Percentiles rank a stretch among this genome's conserved stretches.
These are phyloP conservation scores for Leonotis leonurus DNA, from an alignment of 257 asterid genomes.

Conservation along the genomic window DNA sequence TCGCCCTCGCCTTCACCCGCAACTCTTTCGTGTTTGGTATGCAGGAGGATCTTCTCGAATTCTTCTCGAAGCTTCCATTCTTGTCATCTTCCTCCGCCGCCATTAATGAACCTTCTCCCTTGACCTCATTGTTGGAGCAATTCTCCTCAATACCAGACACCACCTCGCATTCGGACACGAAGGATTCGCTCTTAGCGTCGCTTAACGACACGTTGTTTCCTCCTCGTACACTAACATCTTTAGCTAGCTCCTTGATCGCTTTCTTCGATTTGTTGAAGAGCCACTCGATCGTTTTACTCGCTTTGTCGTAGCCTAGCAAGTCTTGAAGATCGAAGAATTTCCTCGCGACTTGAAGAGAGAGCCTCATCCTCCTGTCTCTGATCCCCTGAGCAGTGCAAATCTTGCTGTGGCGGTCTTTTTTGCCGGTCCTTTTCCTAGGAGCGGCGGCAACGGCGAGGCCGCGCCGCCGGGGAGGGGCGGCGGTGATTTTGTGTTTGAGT, in stretches of 20 bases:
- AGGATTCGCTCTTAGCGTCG: conserved; percentile 31
- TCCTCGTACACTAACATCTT: neutral
- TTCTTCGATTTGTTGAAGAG: neutral
- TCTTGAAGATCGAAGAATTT: too few species aligned
- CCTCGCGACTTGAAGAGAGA: too few species aligned
- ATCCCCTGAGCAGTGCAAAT: too few species aligned
- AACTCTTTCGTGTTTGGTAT: conserved; percentile 25
- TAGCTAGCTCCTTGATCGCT: conserved; percentile 44
- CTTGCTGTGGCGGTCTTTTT: too few species aligned
- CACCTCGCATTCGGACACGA: conserved; percentile 40
- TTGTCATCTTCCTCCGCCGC: neutral
- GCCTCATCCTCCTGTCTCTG: too few species aligned
- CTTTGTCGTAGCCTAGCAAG: too few species aligned
- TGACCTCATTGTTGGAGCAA: neutral
- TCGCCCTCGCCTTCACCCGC: conserved; percentile 45
- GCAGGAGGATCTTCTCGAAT: too few species aligned
- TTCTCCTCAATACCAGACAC: conserved; percentile 32
- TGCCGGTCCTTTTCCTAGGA: too few species aligned
- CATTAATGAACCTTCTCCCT: neutral
- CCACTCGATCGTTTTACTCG: too few species aligned
- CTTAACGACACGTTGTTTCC: conserved; percentile 6
- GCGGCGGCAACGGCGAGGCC: too few species aligned
- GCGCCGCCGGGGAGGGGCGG: too few species aligned
- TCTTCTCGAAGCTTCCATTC: neutral
- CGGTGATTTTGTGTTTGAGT: too few species aligned